These are phyloP conservation scores for Akebia trifoliata DNA, from an alignment of 164 flowering plant genomes.

Conservation along the genomic window DNA sequence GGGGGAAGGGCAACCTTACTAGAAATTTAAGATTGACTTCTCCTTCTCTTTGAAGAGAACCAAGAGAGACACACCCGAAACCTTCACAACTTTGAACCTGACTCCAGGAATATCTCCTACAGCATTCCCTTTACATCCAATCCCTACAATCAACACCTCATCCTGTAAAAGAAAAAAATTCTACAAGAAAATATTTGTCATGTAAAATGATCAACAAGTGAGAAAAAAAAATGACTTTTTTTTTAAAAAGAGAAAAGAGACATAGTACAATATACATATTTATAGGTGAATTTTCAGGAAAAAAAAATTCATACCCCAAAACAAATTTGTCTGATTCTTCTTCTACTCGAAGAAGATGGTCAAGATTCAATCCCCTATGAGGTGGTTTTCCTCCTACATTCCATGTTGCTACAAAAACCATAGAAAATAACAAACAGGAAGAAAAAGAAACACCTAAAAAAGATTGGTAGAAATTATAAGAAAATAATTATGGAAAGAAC, in stretches of 20 bases:
- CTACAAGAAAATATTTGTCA: no score
- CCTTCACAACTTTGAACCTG: constrained; percentile 82
- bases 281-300: background rate
- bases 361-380: constrained; percentile 42
- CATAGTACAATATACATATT: background rate
- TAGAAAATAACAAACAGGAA: constrained; percentile 11
- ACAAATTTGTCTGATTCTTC: constrained; percentile 58
- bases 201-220: no score
- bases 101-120: constrained; percentile 93
- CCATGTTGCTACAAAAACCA: constrained; percentile 79
- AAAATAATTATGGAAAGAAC: background rate
- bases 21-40: constrained; percentile 65
- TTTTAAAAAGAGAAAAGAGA: background rate
- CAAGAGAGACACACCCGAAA: constrained; percentile 72
- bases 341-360: constrained; percentile 47
- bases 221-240: no score
- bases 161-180: constrained; percentile 38
- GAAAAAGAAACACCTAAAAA: background rate
- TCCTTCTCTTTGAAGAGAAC: constrained; percentile 89
- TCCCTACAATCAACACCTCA: constrained; percentile 84
- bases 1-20: background rate
- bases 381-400: constrained; percentile 82
- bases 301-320: constrained; percentile 45
- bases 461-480: background rate
- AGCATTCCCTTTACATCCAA: constrained; percentile 82